phyloP scores from a whole-genome alignment of 805 yeast genomes.

The Zygosaccharomyces bailii region DNA sequence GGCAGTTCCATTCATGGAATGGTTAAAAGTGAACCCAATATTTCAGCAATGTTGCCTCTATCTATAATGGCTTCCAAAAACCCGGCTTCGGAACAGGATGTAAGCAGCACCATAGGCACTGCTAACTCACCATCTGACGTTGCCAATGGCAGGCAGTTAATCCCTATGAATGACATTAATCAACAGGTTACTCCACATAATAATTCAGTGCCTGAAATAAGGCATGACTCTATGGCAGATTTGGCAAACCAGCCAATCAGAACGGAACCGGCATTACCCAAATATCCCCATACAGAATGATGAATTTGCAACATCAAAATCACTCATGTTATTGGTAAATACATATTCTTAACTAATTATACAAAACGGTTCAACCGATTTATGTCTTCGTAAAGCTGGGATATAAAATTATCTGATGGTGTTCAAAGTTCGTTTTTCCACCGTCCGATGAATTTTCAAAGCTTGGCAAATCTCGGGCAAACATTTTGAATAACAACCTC shows the following conservation, averaged over 20 bases:
- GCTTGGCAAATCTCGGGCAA: too few species aligned
- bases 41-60: conserved; percentile 2
- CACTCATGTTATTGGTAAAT: not conserved
- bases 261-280: conserved; percentile 7
- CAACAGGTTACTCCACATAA: conserved; percentile 5
- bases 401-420: too few species aligned
- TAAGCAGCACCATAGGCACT: conserved; percentile 20
- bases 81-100: conserved; percentile 3
- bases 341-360: not conserved
- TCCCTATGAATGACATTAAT: conserved; percentile 8
- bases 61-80: conserved; percentile 5
- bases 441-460: too few species aligned
- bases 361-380: not conserved
- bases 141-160: conserved; percentile 17
- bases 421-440: not conserved
- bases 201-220: conserved; percentile 10
- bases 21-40: conserved; percentile 7
- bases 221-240: conserved; percentile 14
- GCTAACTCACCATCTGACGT: conserved; percentile 18
- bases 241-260: conserved; percentile 9
- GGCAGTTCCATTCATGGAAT: conserved; percentile 6
- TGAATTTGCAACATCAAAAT: not conserved
- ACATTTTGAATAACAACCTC: too few species aligned
- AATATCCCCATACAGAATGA: conserved; percentile 15
- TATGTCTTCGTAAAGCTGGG: too few species aligned